A percentile compares a stretch with the other conserved stretches of the same genome.
Evolutionary conservation across 768 basidiomycete genomes (phyloP).

Genomic region (Sarcomyxa edulis): DNA sequence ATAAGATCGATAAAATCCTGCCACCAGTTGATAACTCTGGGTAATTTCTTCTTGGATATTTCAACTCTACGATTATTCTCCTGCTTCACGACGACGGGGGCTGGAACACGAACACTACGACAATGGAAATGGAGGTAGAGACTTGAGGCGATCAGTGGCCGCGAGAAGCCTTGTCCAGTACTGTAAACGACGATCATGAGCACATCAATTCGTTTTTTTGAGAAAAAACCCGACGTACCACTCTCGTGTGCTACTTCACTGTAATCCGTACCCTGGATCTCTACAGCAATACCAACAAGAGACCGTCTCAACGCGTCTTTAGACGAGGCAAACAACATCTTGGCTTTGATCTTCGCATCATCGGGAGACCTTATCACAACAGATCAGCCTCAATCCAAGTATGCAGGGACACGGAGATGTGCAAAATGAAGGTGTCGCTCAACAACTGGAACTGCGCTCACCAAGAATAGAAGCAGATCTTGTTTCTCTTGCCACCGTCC

Average conservation of each 20-base stretch:
- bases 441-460: slow-evolving; percentile 33
- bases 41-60: too few relatives aligned
- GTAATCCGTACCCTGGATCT: slow-evolving; percentile 83
- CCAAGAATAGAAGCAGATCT: slow-evolving; percentile 84
- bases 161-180: slow-evolving; percentile 27
- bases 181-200: slow-evolving; percentile 11
- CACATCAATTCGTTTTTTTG: background rate
- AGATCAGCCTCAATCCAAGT: slow-evolving; percentile 16
- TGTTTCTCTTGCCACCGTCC: slow-evolving; percentile 76
- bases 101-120: too few relatives aligned
- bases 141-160: slow-evolving; percentile 18
- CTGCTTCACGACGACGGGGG: too few relatives aligned
- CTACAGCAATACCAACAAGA: slow-evolving; percentile 71
- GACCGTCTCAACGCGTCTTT: slow-evolving; percentile 70
- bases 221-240: slow-evolving; percentile 42
- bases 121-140: too few relatives aligned
- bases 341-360: slow-evolving; percentile 75
- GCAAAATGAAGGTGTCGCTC: slow-evolving; percentile 1
- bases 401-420: background rate
- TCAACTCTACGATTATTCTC: too few relatives aligned
- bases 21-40: too few relatives aligned
- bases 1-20: too few relatives aligned
- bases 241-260: slow-evolving; percentile 67
- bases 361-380: slow-evolving; percentile 73
- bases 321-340: slow-evolving; percentile 93